phyloP scores from a whole-genome alignment of 2,329 filamentous ascomycete species.

The Canariomyces notabilis region DNA sequence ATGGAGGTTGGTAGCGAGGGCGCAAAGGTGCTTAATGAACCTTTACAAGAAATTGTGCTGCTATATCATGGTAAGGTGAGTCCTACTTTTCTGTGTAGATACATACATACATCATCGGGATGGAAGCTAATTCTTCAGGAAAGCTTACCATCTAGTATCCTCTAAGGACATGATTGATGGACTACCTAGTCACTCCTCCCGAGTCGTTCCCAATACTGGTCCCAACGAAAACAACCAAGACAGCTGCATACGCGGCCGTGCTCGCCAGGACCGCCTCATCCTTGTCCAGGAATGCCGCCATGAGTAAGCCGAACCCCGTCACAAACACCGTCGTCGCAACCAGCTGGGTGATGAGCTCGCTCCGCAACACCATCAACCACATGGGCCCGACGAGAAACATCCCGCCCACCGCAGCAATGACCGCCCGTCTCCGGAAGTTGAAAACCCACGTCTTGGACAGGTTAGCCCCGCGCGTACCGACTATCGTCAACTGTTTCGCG shows the following conservation, averaged over 20 bases:
- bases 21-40: too few relatives aligned
- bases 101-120: too few relatives aligned
- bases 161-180: too few relatives aligned
- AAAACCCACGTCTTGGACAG: not conserved
- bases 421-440: not conserved
- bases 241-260: slow-evolving; percentile 19
- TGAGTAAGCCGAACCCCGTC: slow-evolving; percentile 15
- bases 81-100: too few relatives aligned
- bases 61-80: too few relatives aligned
- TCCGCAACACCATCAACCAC: slow-evolving; percentile 24
- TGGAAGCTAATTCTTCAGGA: too few relatives aligned
- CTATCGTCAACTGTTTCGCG: slow-evolving; percentile 7
- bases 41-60: too few relatives aligned
- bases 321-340: slow-evolving; percentile 21
- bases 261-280: slow-evolving; percentile 18
- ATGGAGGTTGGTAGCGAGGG: too few relatives aligned
- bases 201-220: not conserved
- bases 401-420: slow-evolving; percentile 9
- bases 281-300: slow-evolving; percentile 15
- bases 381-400: slow-evolving; percentile 22
- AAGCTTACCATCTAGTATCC: too few relatives aligned
- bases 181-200: too few relatives aligned
- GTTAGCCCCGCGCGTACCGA: slow-evolving; percentile 10
- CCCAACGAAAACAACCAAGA: slow-evolving; percentile 20
- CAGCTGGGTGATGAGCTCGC: slow-evolving; percentile 6